phyloP scores from a whole-genome alignment of 2,329 filamentous ascomycete species.

The Hortaea werneckii region DNA sequence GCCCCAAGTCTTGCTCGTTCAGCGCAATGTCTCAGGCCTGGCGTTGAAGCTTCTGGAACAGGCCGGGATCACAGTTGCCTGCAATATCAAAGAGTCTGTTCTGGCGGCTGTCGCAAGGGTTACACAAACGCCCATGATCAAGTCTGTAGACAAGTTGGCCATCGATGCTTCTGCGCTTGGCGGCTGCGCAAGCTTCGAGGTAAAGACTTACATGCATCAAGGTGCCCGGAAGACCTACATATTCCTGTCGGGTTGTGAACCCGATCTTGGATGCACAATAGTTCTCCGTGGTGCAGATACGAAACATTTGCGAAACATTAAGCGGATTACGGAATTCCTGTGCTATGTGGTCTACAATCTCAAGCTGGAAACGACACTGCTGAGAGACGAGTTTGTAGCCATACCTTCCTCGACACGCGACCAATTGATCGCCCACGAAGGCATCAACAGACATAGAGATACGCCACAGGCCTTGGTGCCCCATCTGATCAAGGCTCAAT shows the following conservation, averaged over 20 bases:
- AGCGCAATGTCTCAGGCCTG: conserved; percentile 84
- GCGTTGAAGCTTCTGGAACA: conserved; percentile 81
- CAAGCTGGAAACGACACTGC: conserved; percentile 86
- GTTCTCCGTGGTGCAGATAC: conserved; percentile 73
- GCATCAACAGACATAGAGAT: conserved; percentile 4
- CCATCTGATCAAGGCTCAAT: conserved; percentile 4
- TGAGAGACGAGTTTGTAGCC: conserved; percentile 84
- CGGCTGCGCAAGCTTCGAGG: conserved; percentile 76
- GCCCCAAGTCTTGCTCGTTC: conserved; percentile 79
- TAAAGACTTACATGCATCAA: conserved; percentile 86
- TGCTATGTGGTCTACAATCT: conserved; percentile 97
- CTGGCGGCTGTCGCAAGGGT: conserved; percentile 90
- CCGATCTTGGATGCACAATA: conserved; percentile 88
- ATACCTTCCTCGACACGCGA: conserved; percentile 50
- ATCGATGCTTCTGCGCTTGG: conserved; percentile 66
- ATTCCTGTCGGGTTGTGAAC: conserved; percentile 81
- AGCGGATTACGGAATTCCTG: conserved; percentile 96
- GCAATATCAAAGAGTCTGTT: conserved; percentile 93
- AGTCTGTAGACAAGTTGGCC: conserved; percentile 87
- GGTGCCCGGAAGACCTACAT: conserved; percentile 89
- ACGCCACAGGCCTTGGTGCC: conserved; percentile 1
- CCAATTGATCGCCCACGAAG: conserved; percentile 22
- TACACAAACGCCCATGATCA: conserved; percentile 83
- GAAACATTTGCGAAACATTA: conserved; percentile 63
- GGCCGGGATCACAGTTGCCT: conserved; percentile 83